A percentile compares a stretch with the other conserved stretches of the same genome.
phyloP scores from a whole-genome alignment of 176 grass and related monocot species.

The Zoysia japonica region DNA sequence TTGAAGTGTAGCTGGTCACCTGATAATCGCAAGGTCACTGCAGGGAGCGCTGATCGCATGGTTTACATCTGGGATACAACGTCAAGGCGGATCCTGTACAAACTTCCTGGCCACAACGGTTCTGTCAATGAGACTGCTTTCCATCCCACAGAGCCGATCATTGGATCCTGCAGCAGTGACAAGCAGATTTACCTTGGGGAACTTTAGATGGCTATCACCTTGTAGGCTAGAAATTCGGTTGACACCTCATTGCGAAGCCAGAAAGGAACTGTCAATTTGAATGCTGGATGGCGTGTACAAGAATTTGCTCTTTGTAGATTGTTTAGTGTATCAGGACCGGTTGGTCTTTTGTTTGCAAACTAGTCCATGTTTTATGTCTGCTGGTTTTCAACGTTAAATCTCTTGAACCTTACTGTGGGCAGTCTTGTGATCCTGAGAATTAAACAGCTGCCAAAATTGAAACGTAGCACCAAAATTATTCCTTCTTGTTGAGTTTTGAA shows the following conservation, averaged over 20 bases:
- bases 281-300: conserved; percentile 8
- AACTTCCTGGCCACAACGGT: conserved; percentile 94
- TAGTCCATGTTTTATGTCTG: conserved; percentile 13
- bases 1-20: conserved; percentile 95
- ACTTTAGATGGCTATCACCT: conserved; percentile 42
- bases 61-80: conserved; percentile 99
- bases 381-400: not conserved
- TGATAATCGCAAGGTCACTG: conserved; percentile 90
- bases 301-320: conserved; percentile 33
- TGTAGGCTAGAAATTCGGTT: conserved; percentile 27
- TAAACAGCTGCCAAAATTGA: too few species aligned
- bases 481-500: too few species aligned
- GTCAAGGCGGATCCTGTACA: conserved; percentile 84
- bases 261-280: not conserved
- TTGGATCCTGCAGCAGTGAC: conserved; percentile 90
- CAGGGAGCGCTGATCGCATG: conserved; percentile 93
- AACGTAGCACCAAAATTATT: too few species aligned
- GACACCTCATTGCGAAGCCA: conserved; percentile 17
- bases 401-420: too few species aligned
- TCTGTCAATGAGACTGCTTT: conserved; percentile 93
- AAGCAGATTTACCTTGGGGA: conserved; percentile 98
- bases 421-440: too few species aligned
- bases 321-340: not conserved
- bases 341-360: conserved; percentile 15
- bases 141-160: conserved; percentile 88